These are phyloP conservation scores for Magnusiomyces suaveolens DNA, from an alignment of 1,139 yeast genomes.

Conservation along the genomic window DNA sequence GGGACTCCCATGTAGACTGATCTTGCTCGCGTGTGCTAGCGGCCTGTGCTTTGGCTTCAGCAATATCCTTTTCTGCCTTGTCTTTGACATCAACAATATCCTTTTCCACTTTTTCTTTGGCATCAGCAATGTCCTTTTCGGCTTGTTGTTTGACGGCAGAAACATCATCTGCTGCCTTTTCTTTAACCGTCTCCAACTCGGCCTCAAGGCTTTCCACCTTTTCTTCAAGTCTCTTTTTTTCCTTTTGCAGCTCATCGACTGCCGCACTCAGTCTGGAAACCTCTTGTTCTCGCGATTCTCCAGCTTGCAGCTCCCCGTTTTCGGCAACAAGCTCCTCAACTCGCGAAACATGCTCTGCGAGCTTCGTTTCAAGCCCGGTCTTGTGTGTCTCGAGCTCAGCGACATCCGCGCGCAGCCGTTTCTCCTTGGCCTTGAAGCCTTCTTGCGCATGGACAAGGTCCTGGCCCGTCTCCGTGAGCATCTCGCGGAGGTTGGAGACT, in stretches of 20 bases:
- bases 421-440: slow-evolving; percentile 1
- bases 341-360: slow-evolving; percentile 3
- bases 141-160: too few relatives aligned
- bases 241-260: slow-evolving; percentile 16
- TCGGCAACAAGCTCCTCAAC: not conserved
- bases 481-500: slow-evolving; percentile 53
- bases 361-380: slow-evolving; percentile 4
- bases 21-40: not conserved
- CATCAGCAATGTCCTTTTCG: not conserved
- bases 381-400: slow-evolving; percentile 7
- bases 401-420: not conserved
- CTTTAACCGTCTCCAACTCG: not conserved
- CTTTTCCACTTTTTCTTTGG: slow-evolving; percentile 1
- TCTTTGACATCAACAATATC: not conserved
- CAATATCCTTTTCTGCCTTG: slow-evolving; percentile 4
- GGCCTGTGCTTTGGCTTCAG: not conserved
- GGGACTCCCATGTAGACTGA: slow-evolving; percentile 4
- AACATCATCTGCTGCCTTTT: slow-evolving; percentile 23
- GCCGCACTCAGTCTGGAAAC: slow-evolving; percentile 4
- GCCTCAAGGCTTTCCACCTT: slow-evolving; percentile 5
- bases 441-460: slow-evolving; percentile 44
- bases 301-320: slow-evolving; percentile 34
- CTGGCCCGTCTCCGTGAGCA: slow-evolving; percentile 63
- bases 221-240: slow-evolving; percentile 14
- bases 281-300: slow-evolving; percentile 2